Conservation (phyloP, 805 yeast species). For the Brettanomyces anomalus region DNA sequence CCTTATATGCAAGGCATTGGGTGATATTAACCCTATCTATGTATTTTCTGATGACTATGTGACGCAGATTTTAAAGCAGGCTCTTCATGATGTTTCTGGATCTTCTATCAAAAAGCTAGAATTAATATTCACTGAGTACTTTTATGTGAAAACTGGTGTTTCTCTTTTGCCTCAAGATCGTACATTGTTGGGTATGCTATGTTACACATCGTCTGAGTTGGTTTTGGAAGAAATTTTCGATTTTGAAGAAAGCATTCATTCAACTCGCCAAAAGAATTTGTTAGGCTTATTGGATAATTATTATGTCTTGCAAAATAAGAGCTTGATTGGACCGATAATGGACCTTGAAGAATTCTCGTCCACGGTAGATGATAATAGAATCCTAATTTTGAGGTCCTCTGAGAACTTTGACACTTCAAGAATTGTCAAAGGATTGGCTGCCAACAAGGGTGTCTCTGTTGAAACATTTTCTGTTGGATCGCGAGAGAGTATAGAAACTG, state of each 20-base stretch:
- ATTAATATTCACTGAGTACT: constrained; percentile 33
- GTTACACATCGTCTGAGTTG: constrained; percentile 18
- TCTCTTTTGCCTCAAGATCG: constrained; percentile 39
- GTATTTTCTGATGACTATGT: constrained; percentile 45
- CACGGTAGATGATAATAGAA: constrained; percentile 23
- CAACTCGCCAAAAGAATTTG: neutral
- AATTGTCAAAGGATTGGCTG: constrained; percentile 39
- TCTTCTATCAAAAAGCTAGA: constrained; percentile 26
- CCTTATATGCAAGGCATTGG: constrained; percentile 34
- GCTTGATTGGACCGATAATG: neutral
- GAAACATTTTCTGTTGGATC: constrained; percentile 65
- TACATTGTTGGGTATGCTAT: constrained; percentile 32
- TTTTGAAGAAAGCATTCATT: neutral
- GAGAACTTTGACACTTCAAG: constrained; percentile 61
- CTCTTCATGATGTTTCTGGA: constrained; percentile 8
- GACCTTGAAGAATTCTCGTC: constrained; percentile 15
- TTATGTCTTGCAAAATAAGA: neutral
- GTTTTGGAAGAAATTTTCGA: neutral
- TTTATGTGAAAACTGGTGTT: constrained; percentile 36
- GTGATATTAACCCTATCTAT: constrained; percentile 42
- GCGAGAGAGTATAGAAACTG: constrained; percentile 48
- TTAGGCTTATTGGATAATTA: neutral
- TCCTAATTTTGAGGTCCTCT: constrained; percentile 45
- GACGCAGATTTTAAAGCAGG: constrained; percentile 26
- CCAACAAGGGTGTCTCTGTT: constrained; percentile 19